A percentile compares a stretch with the other conserved stretches of the same genome.
These are phyloP conservation scores for Chrysanthemum seticuspe DNA, from an alignment of 129 eudicot species.

Conservation along the genomic window DNA sequence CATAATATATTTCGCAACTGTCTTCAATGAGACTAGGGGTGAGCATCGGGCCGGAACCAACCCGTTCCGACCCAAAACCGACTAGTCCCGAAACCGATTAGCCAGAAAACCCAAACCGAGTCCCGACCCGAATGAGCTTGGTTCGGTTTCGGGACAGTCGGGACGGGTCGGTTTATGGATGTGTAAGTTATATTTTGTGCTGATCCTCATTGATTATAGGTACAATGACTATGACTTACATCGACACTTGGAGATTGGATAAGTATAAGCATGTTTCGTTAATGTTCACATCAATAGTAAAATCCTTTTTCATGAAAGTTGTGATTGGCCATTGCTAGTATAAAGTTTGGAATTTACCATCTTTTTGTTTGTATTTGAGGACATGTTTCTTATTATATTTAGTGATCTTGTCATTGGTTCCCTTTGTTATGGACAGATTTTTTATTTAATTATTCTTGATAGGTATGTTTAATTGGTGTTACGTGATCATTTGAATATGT, in stretches of 20 bases:
- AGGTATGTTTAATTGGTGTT: conserved; percentile 16
- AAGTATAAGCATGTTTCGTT: conserved; percentile 1
- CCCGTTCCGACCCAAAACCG: too few relatives aligned
- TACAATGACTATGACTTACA: conserved; percentile 2
- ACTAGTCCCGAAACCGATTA: too few relatives aligned
- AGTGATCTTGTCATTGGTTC: conserved; percentile 12
- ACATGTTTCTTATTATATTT: conserved; percentile 26
- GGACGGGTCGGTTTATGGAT: background rate
- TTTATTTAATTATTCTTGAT: conserved; percentile 10
- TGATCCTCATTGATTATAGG: background rate
- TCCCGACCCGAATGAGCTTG: too few relatives aligned
- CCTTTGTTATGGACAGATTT: conserved; percentile 17
- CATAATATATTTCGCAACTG: too few relatives aligned
- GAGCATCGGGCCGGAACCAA: too few relatives aligned
- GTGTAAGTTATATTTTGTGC: background rate
- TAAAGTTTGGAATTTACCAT: conserved; percentile 13
- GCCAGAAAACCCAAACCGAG: too few relatives aligned
- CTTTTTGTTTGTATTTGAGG: conserved; percentile 23
- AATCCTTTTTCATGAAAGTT: conserved; percentile 5
- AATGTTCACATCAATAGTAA: conserved; percentile 14
- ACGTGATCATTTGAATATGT: background rate
- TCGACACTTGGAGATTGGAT: conserved; percentile 13
- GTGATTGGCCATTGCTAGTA: background rate
- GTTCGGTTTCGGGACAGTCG: too few relatives aligned
- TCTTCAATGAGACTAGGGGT: too few relatives aligned